Conservation (phyloP, 192 early-diverging fungal species). For the Entophlyctis helioformis region DNA sequence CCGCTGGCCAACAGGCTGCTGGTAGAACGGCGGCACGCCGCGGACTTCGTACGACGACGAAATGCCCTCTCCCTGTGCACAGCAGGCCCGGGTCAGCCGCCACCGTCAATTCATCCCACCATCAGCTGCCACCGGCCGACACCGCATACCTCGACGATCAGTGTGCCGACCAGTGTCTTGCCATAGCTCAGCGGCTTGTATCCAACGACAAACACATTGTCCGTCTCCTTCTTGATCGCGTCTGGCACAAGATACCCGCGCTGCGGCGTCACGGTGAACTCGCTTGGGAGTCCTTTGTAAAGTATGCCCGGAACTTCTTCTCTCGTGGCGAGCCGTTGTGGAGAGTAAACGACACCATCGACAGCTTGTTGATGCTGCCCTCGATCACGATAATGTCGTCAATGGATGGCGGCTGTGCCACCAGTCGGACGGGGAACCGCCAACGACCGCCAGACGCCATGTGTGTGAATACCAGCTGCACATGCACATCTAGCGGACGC, state of each 20-base stretch:
- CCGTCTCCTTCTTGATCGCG: constrained; percentile 3
- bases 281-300: constrained; percentile 10
- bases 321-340: constrained; percentile 13
- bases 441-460: constrained; percentile 14
- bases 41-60: constrained; percentile 22
- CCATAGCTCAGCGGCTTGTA: constrained; percentile 28
- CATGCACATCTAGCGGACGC: constrained; percentile 7
- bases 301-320: constrained; percentile 25
- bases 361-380: constrained; percentile 29
- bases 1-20: neutral
- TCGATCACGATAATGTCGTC: constrained; percentile 42
- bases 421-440: constrained; percentile 22
- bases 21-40: constrained; percentile 12
- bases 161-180: constrained; percentile 20
- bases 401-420: constrained; percentile 19
- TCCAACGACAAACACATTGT: constrained; percentile 30
- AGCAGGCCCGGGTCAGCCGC: neutral
- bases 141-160: constrained; percentile 29
- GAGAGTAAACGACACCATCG: constrained; percentile 26
- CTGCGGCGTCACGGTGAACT: constrained; percentile 23
- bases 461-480: constrained; percentile 23
- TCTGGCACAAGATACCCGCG: constrained; percentile 26
- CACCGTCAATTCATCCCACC: neutral
- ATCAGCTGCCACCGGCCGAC: neutral
- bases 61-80: constrained; percentile 13